Conservation (phyloP, 2,329 filamentous ascomycete genomes). For the Aspergillus floridensis region DNA sequence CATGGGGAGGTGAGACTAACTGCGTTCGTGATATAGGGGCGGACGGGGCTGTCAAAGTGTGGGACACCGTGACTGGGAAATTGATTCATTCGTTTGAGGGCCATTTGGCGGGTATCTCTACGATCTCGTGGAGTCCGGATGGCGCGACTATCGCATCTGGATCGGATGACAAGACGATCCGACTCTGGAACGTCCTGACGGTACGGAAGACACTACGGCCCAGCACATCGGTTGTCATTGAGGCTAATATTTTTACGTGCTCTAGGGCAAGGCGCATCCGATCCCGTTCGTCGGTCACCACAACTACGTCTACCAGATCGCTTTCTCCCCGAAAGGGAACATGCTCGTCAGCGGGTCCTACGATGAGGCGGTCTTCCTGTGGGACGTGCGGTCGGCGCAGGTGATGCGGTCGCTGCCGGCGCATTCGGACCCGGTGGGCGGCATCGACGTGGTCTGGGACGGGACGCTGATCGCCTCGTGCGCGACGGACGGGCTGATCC, state of each 20-base stretch:
- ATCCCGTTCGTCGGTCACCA: conserved; percentile 77
- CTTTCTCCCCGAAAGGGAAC: conserved; percentile 97
- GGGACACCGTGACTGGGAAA: conserved; percentile 74
- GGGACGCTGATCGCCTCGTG: conserved; percentile 91
- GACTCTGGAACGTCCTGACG: conserved; percentile 75
- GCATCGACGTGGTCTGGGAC: conserved; percentile 89
- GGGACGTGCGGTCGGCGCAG: conserved; percentile 86
- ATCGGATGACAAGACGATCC: conserved; percentile 93
- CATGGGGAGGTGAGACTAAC: conserved; percentile 4
- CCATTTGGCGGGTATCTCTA: conserved; percentile 88
- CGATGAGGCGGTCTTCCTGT: conserved; percentile 94
- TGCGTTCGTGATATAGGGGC: conserved; percentile 53
- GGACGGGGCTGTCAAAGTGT: conserved; percentile 87
- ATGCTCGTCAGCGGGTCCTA: conserved; percentile 94
- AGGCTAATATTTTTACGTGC: background rate
- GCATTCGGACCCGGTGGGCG: conserved; percentile 90
- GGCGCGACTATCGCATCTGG: conserved; percentile 83
- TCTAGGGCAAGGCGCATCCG: conserved; percentile 55
- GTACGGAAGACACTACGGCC: conserved; percentile 27
- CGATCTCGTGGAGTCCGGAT: conserved; percentile 91
- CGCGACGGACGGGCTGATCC: conserved; percentile 84
- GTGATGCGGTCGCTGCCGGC: conserved; percentile 89
- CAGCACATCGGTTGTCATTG: background rate
- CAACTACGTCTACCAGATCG: conserved; percentile 91
- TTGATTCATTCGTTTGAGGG: conserved; percentile 88